Evolutionary conservation across 768 basidiomycete species (phyloP), one percentile per base, ranked within the genome.

Genomic region (Hypsizygus marmoreus): DNA sequence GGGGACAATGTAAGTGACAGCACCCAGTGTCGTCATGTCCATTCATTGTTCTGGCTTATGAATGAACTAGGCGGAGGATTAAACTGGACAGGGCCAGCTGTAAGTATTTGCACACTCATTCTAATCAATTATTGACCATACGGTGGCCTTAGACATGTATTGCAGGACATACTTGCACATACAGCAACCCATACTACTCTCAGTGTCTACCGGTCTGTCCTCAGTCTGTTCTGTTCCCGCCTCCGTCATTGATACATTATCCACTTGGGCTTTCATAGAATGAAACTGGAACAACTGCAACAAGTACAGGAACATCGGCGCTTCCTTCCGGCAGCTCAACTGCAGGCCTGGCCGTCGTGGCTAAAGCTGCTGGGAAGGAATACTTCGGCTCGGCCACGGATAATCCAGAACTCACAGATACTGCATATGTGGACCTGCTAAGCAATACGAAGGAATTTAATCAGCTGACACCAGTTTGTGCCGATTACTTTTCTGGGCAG

Each of bases 311-410:
- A 14, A 28, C 51, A 23, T 42, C 52, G 7, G 28, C 57, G 32
- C 43, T 43, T 3, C 35, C 53, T n/a, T 37, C 51, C 11, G 31
- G 55, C 1, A 56, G 60, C 25, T 49, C 57, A 7, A 50, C 49
- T 9, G 42, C 51, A 12, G 70, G 66, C 6, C 43, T 44, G 76
- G 50, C 81, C 77, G 3, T 79, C 81, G 59, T 71, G 81, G 74
- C 74, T 5, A 67, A 65, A 50, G 62, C 69, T 12, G 67, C 71
- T 11, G 72, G 73, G 16, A 75, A 75, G 58, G 58, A 64, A 16
- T 77, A 77, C 65, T 78, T 78, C 48, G 76, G 76, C 16, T 65
- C 70, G 17, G 76, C 76, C 19, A 76, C 74, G 1, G 75, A 77
- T 60, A 74, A 74, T 53, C 57, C 61, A 34, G 75, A 77, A 55